phyloP scores from a whole-genome alignment of 139 green algal genomes.

The Eudorina sp. region DNA sequence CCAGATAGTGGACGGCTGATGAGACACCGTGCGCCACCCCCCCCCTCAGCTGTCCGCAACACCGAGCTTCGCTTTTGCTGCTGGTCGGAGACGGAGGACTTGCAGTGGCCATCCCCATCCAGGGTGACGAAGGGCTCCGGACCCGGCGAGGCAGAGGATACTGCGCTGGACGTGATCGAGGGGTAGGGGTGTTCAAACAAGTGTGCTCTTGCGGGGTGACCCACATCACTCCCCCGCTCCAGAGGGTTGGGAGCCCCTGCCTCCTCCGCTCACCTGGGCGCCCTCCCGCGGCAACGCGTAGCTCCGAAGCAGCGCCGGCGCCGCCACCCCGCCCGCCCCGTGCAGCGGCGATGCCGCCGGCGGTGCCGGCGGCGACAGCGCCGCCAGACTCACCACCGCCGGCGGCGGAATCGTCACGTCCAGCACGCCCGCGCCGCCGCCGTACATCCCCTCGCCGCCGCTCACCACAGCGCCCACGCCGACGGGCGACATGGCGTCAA shows the following conservation, averaged over 20 bases:
- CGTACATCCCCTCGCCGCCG: too few relatives aligned
- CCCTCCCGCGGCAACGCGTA: slow-evolving; percentile 4
- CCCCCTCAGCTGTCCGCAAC: too few relatives aligned
- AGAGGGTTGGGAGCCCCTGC: slow-evolving; percentile 11
- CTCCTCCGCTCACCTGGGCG: background rate
- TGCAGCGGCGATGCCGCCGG: background rate
- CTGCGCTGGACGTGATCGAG: too few relatives aligned
- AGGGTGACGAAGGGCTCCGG: too few relatives aligned
- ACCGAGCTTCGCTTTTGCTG: too few relatives aligned
- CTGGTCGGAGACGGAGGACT: too few relatives aligned
- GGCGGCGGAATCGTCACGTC: background rate
- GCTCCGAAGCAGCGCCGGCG: slow-evolving; percentile 17
- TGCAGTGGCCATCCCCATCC: too few relatives aligned
- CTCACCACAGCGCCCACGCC: slow-evolving; percentile 9
- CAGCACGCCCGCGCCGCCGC: background rate
- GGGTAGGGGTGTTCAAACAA: too few relatives aligned
- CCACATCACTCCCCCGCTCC: slow-evolving; percentile 30
- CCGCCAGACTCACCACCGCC: background rate
- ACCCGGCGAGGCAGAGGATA: too few relatives aligned
- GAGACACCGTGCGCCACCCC: too few relatives aligned
- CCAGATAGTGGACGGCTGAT: too few relatives aligned
- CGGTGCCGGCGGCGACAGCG: background rate
- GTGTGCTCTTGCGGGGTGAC: too few relatives aligned
- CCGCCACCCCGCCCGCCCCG: background rate
- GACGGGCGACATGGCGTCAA: slow-evolving; percentile 27